Evolutionary conservation across 108 stramenopile genomes (phyloP).

Genomic region (Epithemia pelagica): DNA sequence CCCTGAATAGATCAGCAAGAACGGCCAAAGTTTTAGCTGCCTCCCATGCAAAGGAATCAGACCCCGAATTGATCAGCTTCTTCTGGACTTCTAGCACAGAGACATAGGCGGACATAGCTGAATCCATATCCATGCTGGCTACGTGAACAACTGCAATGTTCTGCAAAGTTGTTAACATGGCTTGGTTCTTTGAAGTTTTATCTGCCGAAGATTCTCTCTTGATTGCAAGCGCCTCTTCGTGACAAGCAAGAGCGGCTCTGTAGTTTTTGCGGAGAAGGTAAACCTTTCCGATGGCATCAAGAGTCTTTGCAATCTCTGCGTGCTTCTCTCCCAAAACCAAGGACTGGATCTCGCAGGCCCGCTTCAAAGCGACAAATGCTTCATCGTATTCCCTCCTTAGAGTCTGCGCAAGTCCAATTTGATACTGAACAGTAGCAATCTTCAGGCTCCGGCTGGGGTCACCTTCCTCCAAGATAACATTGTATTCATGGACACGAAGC

Average conservation of each 20-base stretch:
- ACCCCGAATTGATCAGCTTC: not conserved
- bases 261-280: conserved; percentile 1
- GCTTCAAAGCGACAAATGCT: not conserved
- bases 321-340: not conserved
- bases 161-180: conserved; percentile 2
- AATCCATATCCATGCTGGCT: not conserved
- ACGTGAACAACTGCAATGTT: not conserved
- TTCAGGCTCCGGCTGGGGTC: not conserved
- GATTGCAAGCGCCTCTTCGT: conserved; percentile 3
- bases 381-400: not conserved
- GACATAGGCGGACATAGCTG: not conserved
- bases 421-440: conserved; percentile 5
- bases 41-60: not conserved
- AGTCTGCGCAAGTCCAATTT: conserved; percentile 4
- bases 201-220: not conserved
- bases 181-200: not conserved
- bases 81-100: not conserved
- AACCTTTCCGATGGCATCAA: conserved; percentile 6
- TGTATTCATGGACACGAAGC: not conserved
- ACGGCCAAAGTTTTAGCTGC: not conserved
- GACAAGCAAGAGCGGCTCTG: conserved; percentile 1
- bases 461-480: not conserved
- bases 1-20: not conserved
- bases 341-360: not conserved
- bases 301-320: not conserved